Base-by-base conservation (phyloP, 352 stramenopile species). In the Phytopythium montanum region DNA sequence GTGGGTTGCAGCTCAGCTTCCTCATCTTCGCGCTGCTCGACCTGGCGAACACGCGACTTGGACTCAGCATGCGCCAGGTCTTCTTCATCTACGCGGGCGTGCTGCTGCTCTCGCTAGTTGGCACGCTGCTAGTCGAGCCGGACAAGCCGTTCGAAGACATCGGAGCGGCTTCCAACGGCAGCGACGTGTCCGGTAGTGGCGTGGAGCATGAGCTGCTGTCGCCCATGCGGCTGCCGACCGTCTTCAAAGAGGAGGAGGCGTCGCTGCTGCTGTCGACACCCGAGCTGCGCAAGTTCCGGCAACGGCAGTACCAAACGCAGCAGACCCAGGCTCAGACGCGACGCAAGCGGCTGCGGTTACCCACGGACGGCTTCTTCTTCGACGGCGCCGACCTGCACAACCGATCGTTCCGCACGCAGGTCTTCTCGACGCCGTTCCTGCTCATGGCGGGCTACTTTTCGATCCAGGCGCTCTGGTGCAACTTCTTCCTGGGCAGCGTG, bases 401-500 rank as follows among this genome's bases (percentile, higher is more conserved):
- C 42, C 73, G 75, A 28, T 92, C 81, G 45, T 90, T 95, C 67
- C 55, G 63, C 31, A 77, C 72, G 25, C 79, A 94, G 50, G 65
- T 90, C 41, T 58, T 71, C 23, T 92, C 78, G 41, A 73, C 67
- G 39, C 70, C 76, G 54, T 95, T 92, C 68, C 25, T 92, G 53
- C 69, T 90, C 29, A 77, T 91, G 31, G 66, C 72, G n/a, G 69
- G 87, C 44, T 85, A 89, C 62, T 94, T 95, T 56, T 72, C 82
- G 0, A 72, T 92, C 36, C 66, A 79, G 41, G 77, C 72, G n/a
- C 82, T 95, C 46, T 92, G 79, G 67, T 90, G 81, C 58, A 94
- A 95, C 60, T 93, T 93, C 61, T 94, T 92, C 61, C 66, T 95
- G 38, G 85, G 79, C 49, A 89, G 73, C 41, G 66, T 94, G 13